phyloP scores from a whole-genome alignment of 2,329 filamentous ascomycete species.

The Ascosphaera aggregata region DNA sequence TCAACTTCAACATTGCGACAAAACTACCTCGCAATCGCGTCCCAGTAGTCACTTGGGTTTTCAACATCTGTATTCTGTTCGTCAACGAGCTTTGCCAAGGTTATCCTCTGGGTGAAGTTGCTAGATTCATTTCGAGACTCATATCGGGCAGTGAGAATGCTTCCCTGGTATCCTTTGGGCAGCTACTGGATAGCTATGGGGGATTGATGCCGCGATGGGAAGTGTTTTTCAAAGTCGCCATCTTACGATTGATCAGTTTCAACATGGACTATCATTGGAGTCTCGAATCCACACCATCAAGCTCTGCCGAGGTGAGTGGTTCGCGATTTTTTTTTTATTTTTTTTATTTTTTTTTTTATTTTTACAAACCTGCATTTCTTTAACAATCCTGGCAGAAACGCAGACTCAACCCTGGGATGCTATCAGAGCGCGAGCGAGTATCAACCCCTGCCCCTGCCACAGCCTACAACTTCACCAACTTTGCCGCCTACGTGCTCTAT shows the following conservation, averaged over 20 bases:
- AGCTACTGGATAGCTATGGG: conserved; percentile 52
- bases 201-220: conserved; percentile 86
- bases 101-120: conserved; percentile 46
- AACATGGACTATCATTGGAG: conserved; percentile 97
- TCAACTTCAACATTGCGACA: conserved; percentile 64
- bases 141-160: conserved; percentile 20
- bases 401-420: conserved; percentile 64
- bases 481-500: conserved; percentile 73
- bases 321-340: no score
- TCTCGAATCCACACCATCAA: conserved; percentile 37
- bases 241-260: conserved; percentile 83
- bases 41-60: conserved; percentile 61
- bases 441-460: conserved; percentile 43
- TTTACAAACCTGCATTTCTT: conserved; percentile 4
- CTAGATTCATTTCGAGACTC: conserved; percentile 24
- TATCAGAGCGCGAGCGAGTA: conserved; percentile 77
- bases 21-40: conserved; percentile 45
- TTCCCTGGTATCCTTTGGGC: conserved; percentile 35
- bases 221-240: conserved; percentile 91
- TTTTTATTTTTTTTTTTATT: conserved; percentile 1
- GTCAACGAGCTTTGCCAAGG: conserved; percentile 68
- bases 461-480: conserved; percentile 65
- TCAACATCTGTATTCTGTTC: conserved; percentile 70
- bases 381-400: conserved; percentile 71
- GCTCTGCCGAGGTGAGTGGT: conserved; percentile 53